Evolutionary conservation across 1,284 basidiomycete genomes (phyloP).

Genomic region (Ustilago loliicola): DNA sequence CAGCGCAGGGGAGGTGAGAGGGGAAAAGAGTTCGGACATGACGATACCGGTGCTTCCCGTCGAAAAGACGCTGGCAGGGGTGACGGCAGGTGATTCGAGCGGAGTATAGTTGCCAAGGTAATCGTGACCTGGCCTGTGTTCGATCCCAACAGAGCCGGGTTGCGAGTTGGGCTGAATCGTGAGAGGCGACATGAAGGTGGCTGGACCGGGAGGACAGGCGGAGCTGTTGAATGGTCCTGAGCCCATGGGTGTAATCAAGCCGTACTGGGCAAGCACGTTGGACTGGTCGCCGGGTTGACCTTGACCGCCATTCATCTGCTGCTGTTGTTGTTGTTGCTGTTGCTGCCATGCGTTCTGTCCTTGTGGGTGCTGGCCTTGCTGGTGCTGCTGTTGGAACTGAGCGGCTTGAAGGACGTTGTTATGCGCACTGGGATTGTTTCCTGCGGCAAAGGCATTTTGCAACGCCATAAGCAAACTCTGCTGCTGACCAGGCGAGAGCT

Average conservation of each 20-base stretch:
- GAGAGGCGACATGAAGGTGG: slow-evolving; percentile 61
- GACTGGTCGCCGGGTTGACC: slow-evolving; percentile 28
- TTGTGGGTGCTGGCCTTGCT: no score
- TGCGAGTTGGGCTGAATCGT: slow-evolving; percentile 59
- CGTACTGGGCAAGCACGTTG: slow-evolving; percentile 58
- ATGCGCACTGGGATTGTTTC: slow-evolving; percentile 45
- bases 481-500: slow-evolving; percentile 50
- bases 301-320: slow-evolving; percentile 15
- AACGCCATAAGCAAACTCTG: slow-evolving; percentile 43
- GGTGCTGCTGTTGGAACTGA: slow-evolving; percentile 32
- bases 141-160: slow-evolving; percentile 35
- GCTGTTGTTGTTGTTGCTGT: slow-evolving; percentile 29
- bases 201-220: slow-evolving; percentile 32
- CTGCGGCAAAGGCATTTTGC: slow-evolving; percentile 46
- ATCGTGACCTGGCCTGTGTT: slow-evolving; percentile 37
- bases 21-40: slow-evolving; percentile 74
- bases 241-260: slow-evolving; percentile 60
- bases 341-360: slow-evolving; percentile 32
- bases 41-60: slow-evolving; percentile 68
- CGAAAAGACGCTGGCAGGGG: slow-evolving; percentile 69
- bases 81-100: slow-evolving; percentile 64
- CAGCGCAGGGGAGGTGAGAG: slow-evolving; percentile 76
- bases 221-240: slow-evolving; percentile 58
- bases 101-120: slow-evolving; percentile 53
- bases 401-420: slow-evolving; percentile 42